Base-by-base conservation (phyloP, 257 asterid species). In the Cynanchum wilfordii region DNA sequence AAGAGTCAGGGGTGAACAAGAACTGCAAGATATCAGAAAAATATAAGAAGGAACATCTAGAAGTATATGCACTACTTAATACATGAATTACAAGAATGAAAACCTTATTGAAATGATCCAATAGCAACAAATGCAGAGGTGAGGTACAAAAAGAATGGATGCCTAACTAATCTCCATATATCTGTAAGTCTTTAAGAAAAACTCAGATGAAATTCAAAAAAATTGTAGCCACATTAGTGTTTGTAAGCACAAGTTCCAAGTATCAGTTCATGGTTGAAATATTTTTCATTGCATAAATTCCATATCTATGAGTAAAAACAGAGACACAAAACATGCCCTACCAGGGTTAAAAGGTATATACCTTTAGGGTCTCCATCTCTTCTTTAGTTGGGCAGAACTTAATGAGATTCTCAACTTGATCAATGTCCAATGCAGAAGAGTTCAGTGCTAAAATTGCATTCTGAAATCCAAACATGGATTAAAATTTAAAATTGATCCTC, bases 401-500 rank as follows among this genome's bases (percentile, higher is more conserved):
- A 76, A 94, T 94, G 69, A 94, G 97, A 94, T 91, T 93, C 84
- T 93, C 98, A 84, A 93, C 97, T 87, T 93, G 98, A 87, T 93
- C 98, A 79, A 91, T 94, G 87, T 94, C 98, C 93, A 94, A 77
- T 45, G 89, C 84, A 62, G 96, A 81, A 56, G 98, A 88, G 86
- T 94, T 96, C 87, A 94, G 80, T 77, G 98, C 96, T 80, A 94
- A 82, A 78, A 94, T 83, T 69, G 96, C 96, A 75, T 82, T 94
- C 98, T 91, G 78, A 65, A 77, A 74, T 68, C 40, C 68, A 83
- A 80, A 40, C 68, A 74, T 7, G 55, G 54, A 12, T 70, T 45
- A 47, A 64, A 54, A 17, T 71, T 75, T 38, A 44, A 25, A 27
- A 45, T 51, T n/a, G 57, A 64, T 60, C 1, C 49, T 49, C 45